phyloP scores from a whole-genome alignment of 2,329 filamentous ascomycete species.

The Aspergillus luchuensis region DNA sequence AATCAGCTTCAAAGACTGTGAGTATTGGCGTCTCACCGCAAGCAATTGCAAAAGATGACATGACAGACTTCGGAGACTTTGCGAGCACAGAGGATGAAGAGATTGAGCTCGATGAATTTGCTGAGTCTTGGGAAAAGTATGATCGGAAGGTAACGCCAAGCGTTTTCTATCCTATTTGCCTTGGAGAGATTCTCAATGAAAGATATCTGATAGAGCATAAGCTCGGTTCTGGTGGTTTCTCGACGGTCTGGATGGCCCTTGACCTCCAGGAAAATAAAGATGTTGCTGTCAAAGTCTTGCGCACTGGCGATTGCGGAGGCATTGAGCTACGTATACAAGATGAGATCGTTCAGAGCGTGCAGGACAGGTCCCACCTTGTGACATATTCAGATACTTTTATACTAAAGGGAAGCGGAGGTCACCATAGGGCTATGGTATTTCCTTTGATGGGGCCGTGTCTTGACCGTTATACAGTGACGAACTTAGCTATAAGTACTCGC shows the following conservation, averaged over 20 bases:
- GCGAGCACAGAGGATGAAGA: slow-evolving; percentile 20
- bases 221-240: slow-evolving; percentile 25
- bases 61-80: slow-evolving; percentile 16
- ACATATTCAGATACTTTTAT: slow-evolving; percentile 25
- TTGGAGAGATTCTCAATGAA: slow-evolving; percentile 25
- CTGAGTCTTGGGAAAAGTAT: slow-evolving; percentile 25
- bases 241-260: slow-evolving; percentile 32
- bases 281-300: slow-evolving; percentile 29
- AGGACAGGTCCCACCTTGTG: slow-evolving; percentile 24
- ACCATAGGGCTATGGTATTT: slow-evolving; percentile 27
- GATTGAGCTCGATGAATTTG: slow-evolving; percentile 19
- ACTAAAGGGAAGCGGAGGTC: slow-evolving; percentile 14
- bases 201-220: slow-evolving; percentile 31
- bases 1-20: too few relatives aligned
- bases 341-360: slow-evolving; percentile 21
- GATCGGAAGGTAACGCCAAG: background rate
- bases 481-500: slow-evolving; percentile 22
- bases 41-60: background rate
- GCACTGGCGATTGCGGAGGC: slow-evolving; percentile 19
- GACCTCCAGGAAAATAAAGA: slow-evolving; percentile 22
- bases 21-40: too few relatives aligned
- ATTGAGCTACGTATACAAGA: slow-evolving; percentile 25
- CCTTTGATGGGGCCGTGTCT: slow-evolving; percentile 26
- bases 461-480: slow-evolving; percentile 10
- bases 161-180: slow-evolving; percentile 9